phyloP scores from a whole-genome alignment of 2,329 filamentous ascomycete genomes.

The Lachnellula occidentalis region DNA sequence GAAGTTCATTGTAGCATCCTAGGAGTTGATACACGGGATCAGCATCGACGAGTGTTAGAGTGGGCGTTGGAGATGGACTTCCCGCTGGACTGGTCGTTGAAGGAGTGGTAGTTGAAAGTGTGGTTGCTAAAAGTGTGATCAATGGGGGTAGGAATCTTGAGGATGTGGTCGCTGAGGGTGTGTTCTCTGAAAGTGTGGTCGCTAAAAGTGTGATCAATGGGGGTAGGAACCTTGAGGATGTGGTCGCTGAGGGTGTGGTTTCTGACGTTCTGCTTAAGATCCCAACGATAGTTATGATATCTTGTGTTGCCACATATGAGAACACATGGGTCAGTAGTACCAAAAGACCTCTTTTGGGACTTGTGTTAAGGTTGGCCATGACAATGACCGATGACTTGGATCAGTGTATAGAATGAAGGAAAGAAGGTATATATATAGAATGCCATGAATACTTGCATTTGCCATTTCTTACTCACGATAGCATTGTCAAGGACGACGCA shows the following conservation, averaged over 20 bases:
- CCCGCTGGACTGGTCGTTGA: not conserved
- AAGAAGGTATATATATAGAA: not conserved
- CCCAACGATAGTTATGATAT: not conserved
- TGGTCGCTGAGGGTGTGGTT: not conserved
- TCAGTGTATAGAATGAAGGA: not conserved
- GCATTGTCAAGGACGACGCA: not conserved
- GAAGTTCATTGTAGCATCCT: slow-evolving; percentile 18
- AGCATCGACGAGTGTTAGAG: not conserved
- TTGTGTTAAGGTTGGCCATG: not conserved
- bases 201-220: not conserved
- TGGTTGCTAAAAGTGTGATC: not conserved
- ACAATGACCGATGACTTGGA: not conserved
- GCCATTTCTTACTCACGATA: not conserved
- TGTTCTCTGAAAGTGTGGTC: not conserved
- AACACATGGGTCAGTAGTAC: not conserved
- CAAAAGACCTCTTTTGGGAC: not conserved
- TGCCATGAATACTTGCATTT: not conserved
- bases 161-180: not conserved
- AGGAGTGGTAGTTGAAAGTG: not conserved
- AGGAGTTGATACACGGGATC: slow-evolving; percentile 5
- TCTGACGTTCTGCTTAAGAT: not conserved
- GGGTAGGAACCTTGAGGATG: no score
- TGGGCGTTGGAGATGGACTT: not conserved
- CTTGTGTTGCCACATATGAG: not conserved
- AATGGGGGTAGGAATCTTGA: no score